Base-by-base conservation (phyloP, 352 stramenopile genomes). In the Globisporangium solare region DNA sequence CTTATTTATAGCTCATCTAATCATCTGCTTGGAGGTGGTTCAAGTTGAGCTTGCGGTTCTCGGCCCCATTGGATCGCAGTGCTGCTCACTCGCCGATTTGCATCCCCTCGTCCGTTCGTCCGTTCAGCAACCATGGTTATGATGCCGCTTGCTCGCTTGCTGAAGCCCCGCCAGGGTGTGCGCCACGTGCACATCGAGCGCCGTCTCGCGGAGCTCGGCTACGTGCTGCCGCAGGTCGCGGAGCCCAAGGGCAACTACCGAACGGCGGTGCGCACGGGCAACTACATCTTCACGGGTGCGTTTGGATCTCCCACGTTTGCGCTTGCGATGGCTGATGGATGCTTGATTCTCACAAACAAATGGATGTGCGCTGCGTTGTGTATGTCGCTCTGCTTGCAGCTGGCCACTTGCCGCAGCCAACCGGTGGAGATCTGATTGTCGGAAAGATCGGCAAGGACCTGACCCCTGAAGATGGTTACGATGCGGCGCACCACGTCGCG, bases 181-280 rank as follows among this genome's bases (percentile, higher is more conserved):
- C 85, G 86, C 62, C 64, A 54, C 66, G 83, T 95, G 57, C 86
- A 95, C 69, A 85, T 88, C 21, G 80, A 96, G 61, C 71, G 74
- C 61, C 84, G 86, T 51, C 70, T 97, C 43, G 72, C 92, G 68
- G 27, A 35, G 7, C 27, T 35, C 27, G 27, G 27, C 5, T 35
- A 35, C 27, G 27, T 35, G 27, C 27, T 35, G 27, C 27, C 27
- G 27, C 27, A 35, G 27, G 27, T 35, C 27, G 27, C 27, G 5
- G 27, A 35, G 27, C 27, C 27, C 4, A 97, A 97, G 76, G 90
- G 89, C 59, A 96, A 94, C 69, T 97, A 97, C 73, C 83, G 86
- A 64, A 90, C 73, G 27, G 83, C 70, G 40, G 74, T 96, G 60
- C 80, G 85, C 56, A 70, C 63, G 48, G 84, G 85, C 42, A 89